Percentiles rank a stretch among this genome's conserved stretches.
Conservation (phyloP, 2,329 filamentous ascomycete genomes). For the Fusarium pseudocircinatum region DNA sequence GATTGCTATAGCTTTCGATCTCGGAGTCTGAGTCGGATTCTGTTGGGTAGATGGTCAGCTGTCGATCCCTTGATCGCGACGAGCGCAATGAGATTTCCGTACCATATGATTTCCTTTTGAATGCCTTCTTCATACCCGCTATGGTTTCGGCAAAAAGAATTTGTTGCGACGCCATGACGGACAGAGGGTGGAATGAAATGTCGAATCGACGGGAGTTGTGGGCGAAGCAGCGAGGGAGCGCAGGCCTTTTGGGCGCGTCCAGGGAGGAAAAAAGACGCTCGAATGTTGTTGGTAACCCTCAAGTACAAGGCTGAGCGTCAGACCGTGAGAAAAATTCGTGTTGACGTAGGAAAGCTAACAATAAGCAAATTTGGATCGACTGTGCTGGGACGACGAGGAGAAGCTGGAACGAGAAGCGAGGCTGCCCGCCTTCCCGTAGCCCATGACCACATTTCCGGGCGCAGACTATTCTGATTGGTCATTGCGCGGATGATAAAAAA, state of each 20-base stretch:
- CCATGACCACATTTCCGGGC: constrained; percentile 45
- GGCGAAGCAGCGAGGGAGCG: constrained; percentile 30
- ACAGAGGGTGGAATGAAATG: constrained; percentile 17
- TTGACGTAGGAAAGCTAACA: constrained; percentile 10
- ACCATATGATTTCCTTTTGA: constrained; percentile 73
- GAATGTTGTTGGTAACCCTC: not conserved
- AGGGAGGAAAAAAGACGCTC: not conserved
- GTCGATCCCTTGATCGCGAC: not conserved
- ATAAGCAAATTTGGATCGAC: constrained; percentile 38
- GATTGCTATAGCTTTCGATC: constrained; percentile 75
- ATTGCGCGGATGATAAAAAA: constrained; percentile 33
- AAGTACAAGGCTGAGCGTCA: not conserved
- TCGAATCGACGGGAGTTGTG: constrained; percentile 22
- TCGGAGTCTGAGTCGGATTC: constrained; percentile 82
- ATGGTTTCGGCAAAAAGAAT: constrained; percentile 73
- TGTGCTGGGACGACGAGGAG: constrained; percentile 40
- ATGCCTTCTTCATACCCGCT: constrained; percentile 72
- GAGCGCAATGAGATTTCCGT: constrained; percentile 26
- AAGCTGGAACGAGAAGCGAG: constrained; percentile 44
- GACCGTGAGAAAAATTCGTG: constrained; percentile 1
- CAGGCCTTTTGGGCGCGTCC: constrained; percentile 11
- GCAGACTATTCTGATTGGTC: constrained; percentile 33
- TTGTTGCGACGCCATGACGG: constrained; percentile 62
- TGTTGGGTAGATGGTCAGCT: constrained; percentile 50
- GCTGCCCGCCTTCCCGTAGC: constrained; percentile 45